Base-by-base conservation (phyloP, 805 yeast genomes). In the Lipomyces orientalis region DNA sequence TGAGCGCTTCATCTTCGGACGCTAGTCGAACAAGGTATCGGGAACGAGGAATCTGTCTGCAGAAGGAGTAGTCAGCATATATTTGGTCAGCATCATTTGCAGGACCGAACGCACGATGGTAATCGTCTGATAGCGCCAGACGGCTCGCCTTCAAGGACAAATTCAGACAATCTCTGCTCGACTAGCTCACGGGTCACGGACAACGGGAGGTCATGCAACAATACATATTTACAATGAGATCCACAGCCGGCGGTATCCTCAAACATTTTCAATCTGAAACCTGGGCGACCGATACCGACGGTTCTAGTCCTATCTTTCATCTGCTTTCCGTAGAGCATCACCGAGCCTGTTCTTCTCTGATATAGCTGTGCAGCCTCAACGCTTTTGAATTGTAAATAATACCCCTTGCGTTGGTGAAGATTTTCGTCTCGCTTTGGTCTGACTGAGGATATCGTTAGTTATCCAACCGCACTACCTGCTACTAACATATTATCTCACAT, bases 1-100 rank as follows among this genome's bases (percentile, higher is more conserved):
- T 64, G 55, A 56, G 60, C 35, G 64, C 67, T 14, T 64, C 67
- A 33, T 35, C 58, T 39, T 54, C 56, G 4, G 64, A 54, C 1
- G 39, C 59, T 14, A 64, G 25, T 22, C 35, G 63, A 12, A 64
- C 25, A 10, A 61, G 56, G 37, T 31, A 54, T 34, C 37, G 57
- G n/a, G 57, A 54, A n/a, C 37, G 37, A 8, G 37, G 16, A 34
- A 19, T 31, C 19, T 19, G 37, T 4, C 57, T 54, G 22, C 49
- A 19, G 16, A 43, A n/a, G 9, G 22, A 43, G 8, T 7, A 43
- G 22, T 43, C 49, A 43, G 49, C 16, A 16, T n/a, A 16, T 2
- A n/a, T n/a, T 19, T n/a, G 7, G 6, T 16, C 49, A 16, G 22
- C 37, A 14, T 16, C 19, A 54, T 12, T 4, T 46, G 6, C n/a